phyloP scores from a whole-genome alignment of 2,329 filamentous ascomycete genomes.

The Bisporella sp. region DNA sequence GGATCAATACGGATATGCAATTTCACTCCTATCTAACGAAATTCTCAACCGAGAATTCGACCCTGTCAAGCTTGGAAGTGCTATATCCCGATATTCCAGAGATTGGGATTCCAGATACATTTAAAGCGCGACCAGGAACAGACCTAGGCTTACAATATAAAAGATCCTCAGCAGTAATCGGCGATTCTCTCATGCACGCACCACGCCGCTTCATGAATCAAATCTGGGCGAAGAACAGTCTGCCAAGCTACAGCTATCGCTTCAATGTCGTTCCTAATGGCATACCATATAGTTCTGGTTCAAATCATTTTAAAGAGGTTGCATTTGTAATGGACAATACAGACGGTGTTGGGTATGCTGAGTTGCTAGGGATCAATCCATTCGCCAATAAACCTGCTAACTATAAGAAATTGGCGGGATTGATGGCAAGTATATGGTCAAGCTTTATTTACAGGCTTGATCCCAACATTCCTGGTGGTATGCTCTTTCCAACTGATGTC shows the following conservation, averaged over 20 bases:
- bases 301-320: conserved; percentile 41
- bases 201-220: conserved; percentile 7
- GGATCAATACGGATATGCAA: too few relatives aligned
- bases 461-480: conserved; percentile 1
- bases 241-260: conserved; percentile 31
- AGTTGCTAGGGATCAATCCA: conserved; percentile 23
- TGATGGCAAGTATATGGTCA: not conserved
- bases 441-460: conserved; percentile 1
- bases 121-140: conserved; percentile 9
- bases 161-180: conserved; percentile 10
- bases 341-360: conserved; percentile 36
- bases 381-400: conserved; percentile 20
- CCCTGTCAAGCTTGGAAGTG: not conserved
- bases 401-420: not conserved
- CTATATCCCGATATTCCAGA: too few relatives aligned
- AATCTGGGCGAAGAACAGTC: conserved; percentile 10
- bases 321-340: conserved; percentile 48
- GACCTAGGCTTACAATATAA: conserved; percentile 28
- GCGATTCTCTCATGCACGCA: conserved; percentile 8
- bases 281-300: conserved; percentile 17
- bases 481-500: too few relatives aligned
- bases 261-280: conserved; percentile 36
- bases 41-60: too few relatives aligned
- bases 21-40: too few relatives aligned
- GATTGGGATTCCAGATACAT: conserved; percentile 3